Base-by-base conservation (phyloP, 1,284 basidiomycete genomes). In the Pterulicium gracile region DNA sequence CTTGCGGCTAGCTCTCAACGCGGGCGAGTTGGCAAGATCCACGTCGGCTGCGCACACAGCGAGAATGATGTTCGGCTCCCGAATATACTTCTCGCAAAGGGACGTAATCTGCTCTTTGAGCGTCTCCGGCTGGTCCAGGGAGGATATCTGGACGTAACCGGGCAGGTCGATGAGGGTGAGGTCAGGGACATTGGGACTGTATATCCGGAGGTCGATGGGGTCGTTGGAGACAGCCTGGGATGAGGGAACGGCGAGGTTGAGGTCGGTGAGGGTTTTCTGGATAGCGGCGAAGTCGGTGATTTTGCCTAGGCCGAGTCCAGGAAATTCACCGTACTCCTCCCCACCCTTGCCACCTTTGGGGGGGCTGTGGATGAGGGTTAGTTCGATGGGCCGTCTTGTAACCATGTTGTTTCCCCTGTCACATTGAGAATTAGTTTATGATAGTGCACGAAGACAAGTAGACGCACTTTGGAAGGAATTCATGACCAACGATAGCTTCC, bases 21-120 rank as follows among this genome's bases (percentile, higher is more conserved):
- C 95, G 2, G 96, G 95, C 1, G 92, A 97, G 65, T 99, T 99
- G 50, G 95, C 95, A 4, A 99, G 73, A 68, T 99, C 96, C 47
- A 99, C 96, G 63, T 98, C 94, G 4, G 96, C 95, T 2, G 95
- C 89, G 59, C 95, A 98, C 4, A 99, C 92, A 2, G 96, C 95
- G 13, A 99, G 78, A 55, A 98, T 90, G 61, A 99, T 92, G 62
- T 99, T 99, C 10, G 95, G 95, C 60, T 97, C 91, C 24, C 88
- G 81, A 56, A 98, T 98, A 64, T 99, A 99, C 63, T 85, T 91
- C 51, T 98, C 94, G 64, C 95, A 98, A 0, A 99, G 72, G 7
- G 62, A 59, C 0, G 86, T 72, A 51, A 99, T 97, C 64, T 95
- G 94, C 58, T 96, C 92, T 59, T 93, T 94, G 50, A 99, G 75